Conservation (phyloP, 306 rosid species). For the Acacia melanoxylon region DNA sequence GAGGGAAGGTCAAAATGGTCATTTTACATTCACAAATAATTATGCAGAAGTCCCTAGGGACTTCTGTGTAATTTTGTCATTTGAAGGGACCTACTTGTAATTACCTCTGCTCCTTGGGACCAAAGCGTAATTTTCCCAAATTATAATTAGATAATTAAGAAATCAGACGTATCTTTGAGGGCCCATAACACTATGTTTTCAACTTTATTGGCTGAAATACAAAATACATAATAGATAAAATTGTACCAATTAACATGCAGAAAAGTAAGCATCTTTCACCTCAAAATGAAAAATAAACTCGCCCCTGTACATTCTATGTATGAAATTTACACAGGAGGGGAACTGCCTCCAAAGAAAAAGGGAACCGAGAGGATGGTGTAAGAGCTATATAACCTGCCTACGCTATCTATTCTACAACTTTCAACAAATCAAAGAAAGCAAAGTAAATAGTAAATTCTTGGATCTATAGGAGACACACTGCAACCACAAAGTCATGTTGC, state of each 20-base stretch:
- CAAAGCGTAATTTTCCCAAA: no score
- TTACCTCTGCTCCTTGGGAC: no score
- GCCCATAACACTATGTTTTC: background rate
- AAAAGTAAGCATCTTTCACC: slow-evolving; percentile 35
- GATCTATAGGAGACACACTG: background rate
- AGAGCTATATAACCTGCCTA: slow-evolving; percentile 37
- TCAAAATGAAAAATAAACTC: slow-evolving; percentile 26
- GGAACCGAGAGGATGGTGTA: slow-evolving; percentile 25
- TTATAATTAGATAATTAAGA: background rate
- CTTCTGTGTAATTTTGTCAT: no score
- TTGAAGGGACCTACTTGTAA: no score
- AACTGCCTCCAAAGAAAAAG: slow-evolving; percentile 25
- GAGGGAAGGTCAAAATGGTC: no score
- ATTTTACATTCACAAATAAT: no score
- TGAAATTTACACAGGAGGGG: slow-evolving; percentile 46
- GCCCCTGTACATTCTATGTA: slow-evolving; percentile 45
- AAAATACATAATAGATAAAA: background rate
- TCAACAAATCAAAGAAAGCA: slow-evolving; percentile 33
- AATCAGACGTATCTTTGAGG: background rate
- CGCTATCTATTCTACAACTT: slow-evolving; percentile 43
- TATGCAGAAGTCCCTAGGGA: no score
- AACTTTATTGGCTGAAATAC: background rate
- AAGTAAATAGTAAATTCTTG: background rate
- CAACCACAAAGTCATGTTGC: slow-evolving; percentile 21
- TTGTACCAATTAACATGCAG: no score